phyloP scores from a whole-genome alignment of 1,139 yeast species.

The Yamadazyma spencermartinsiae region DNA sequence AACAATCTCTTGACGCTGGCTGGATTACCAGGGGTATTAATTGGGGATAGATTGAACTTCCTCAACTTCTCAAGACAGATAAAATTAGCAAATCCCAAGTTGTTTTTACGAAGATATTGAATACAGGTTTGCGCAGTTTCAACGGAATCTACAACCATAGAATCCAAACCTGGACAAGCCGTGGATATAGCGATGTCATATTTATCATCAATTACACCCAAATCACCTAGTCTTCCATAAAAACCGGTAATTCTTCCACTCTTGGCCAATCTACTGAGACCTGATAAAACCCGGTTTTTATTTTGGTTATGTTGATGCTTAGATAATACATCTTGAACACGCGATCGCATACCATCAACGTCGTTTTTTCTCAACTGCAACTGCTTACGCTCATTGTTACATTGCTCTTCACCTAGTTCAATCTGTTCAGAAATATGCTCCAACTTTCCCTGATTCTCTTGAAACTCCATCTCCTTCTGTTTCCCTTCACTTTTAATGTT shows the following conservation, averaged over 20 bases:
- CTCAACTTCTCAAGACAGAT: constrained; percentile 77
- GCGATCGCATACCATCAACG: constrained; percentile 58
- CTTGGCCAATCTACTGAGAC: constrained; percentile 66
- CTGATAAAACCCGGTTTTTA: constrained; percentile 70
- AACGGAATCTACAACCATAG: constrained; percentile 91
- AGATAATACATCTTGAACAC: constrained; percentile 63
- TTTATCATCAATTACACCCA: constrained; percentile 83
- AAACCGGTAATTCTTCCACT: constrained; percentile 87
- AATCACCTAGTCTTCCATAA: constrained; percentile 85
- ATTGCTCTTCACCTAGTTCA: constrained; percentile 57
- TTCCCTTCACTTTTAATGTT: constrained; percentile 54
- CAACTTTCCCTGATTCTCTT: constrained; percentile 44
- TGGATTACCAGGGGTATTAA: constrained; percentile 68
- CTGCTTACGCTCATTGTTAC: constrained; percentile 46
- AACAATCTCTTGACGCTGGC: constrained; percentile 76
- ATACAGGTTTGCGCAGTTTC: constrained; percentile 93
- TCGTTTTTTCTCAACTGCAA: constrained; percentile 55
- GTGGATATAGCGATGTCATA: constrained; percentile 95
- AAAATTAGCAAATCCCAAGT: constrained; percentile 87
- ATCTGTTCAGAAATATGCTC: constrained; percentile 55
- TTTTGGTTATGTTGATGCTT: constrained; percentile 60
- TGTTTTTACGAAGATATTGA: constrained; percentile 78
- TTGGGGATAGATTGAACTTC: constrained; percentile 56
- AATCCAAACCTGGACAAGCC: constrained; percentile 89
- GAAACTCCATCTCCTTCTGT: constrained; percentile 48